A percentile compares a stretch with the other conserved stretches of the same genome.
These are phyloP conservation scores for Beauveria brongniartii DNA, from an alignment of 2,329 filamentous ascomycete species.

Conservation along the genomic window DNA sequence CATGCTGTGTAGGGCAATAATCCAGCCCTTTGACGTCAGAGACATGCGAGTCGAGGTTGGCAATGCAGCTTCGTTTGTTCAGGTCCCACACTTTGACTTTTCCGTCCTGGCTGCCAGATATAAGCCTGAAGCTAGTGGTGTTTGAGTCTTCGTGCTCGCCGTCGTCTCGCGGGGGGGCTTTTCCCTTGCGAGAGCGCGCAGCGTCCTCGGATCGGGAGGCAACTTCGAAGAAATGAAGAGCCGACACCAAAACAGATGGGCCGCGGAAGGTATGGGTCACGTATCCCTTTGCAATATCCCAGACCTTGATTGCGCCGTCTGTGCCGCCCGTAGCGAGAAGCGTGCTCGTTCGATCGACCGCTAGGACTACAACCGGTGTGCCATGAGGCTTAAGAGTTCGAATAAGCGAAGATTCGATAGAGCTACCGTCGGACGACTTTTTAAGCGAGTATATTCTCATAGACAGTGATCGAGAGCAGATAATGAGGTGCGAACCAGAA, in stretches of 20 bases:
- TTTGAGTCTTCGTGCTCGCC: constrained; percentile 31
- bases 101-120: constrained; percentile 89
- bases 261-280: constrained; percentile 93
- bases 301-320: constrained; percentile 90
- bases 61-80: constrained; percentile 69
- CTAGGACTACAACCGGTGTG: constrained; percentile 79
- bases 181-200: constrained; percentile 24
- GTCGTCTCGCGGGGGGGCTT: constrained; percentile 22
- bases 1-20: constrained; percentile 66
- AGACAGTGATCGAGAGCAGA: constrained; percentile 90
- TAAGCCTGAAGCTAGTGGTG: constrained; percentile 61
- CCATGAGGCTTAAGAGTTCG: constrained; percentile 83
- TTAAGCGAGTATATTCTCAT: constrained; percentile 84
- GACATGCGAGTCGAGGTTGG: constrained; percentile 81
- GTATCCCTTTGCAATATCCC: constrained; percentile 86
- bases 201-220: constrained; percentile 33
- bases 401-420: constrained; percentile 58
- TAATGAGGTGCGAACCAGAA: constrained; percentile 75
- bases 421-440: constrained; percentile 45
- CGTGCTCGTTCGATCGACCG: constrained; percentile 80
- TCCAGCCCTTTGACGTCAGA: constrained; percentile 87
- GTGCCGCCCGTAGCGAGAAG: constrained; percentile 87
- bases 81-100: constrained; percentile 89
- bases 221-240: constrained; percentile 83
- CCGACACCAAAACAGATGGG: constrained; percentile 84